Base-by-base conservation (phyloP, 2,329 filamentous ascomycete species). In the Colletotrichum melonis region DNA sequence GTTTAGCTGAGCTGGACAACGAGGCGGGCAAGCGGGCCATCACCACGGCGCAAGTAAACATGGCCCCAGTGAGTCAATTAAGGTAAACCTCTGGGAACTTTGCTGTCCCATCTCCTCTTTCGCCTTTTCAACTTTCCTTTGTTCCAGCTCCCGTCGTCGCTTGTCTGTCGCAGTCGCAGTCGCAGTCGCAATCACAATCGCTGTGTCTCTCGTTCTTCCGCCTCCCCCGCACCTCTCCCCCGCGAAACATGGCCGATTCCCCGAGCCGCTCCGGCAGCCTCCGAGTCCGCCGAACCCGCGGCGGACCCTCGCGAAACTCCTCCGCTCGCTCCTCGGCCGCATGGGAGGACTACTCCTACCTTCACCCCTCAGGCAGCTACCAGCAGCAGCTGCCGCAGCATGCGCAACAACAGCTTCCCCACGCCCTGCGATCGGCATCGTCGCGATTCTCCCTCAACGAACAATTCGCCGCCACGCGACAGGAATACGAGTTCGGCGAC, bases 391-490 rank as follows among this genome's bases (percentile, higher is more conserved):
- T 55, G 2, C 42, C 16, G 19, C 42, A 19, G 42, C 42, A 49
- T 42, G 38, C 38, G 19, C 42, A 49, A 11, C 59, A 63, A 63
- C 49, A 30, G 26, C 62, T 5, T 24, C 60, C 30, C 14, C 80
- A 78, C 42, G 74, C 74, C 22, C 76, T 84, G 56, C 81, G 82
- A 32, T 80, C 82, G 35, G 79, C 79, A n/a, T 80, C 80, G 14
- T 87, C 85, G 30, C 84, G 85, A 58, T 85, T 84, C 78, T 88
- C 86, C 3, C 80, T 88, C 59, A 83, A 82, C 58, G 85, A 87
- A 57, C 85, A 88, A 68, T 88, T 88, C 70, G 85, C 86, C 24
- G 79, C 84, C 46, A 88, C 86, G 6, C 80, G 85, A 38, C 81
- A 81, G 60, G 86, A 87, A 72, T 85, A 84, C 63, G 85, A 86